Base-by-base conservation (phyloP, 345 rosid species). In the Punica granatum region DNA sequence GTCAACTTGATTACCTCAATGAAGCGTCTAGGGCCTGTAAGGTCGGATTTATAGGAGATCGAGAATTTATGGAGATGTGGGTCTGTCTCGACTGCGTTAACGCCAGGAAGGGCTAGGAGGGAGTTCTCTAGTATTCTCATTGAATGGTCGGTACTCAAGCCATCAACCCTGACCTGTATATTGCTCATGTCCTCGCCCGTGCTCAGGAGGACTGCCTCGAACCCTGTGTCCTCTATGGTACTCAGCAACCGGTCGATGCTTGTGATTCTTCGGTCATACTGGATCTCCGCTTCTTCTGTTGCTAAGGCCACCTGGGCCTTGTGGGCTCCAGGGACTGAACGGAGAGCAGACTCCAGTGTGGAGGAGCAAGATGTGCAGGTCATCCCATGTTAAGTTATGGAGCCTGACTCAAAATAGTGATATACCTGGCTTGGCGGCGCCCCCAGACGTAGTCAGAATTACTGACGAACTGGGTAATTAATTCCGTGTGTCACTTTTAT, bases 351-450 rank as follows among this genome's bases (percentile, higher is more conserved):
- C 75, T 93, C 98, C 8, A 86, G 74, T 6, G 94, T 80, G 51
- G 94, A 72, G 42, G 92, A 87, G 78, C 97, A 93, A 4, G 96
- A 78, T 21, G 94, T 80, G 79, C 98, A 89, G n/a, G 92, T 86
- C 97, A 93, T 93, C 75, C 98, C 94, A 16, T 72, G n/a, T n/a
- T n/a, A n/a, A n/a, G n/a, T n/a, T n/a, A n/a, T n/a, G n/a, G n/a
- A n/a, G n/a, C n/a, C n/a, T n/a, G n/a, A n/a, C n/a, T n/a, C n/a
- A n/a, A n/a, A n/a, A n/a, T n/a, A n/a, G n/a, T n/a, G n/a, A n/a
- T n/a, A n/a, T n/a, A n/a, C n/a, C n/a, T n/a, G n/a, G n/a, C n/a
- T n/a, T n/a, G n/a, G n/a, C n/a, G n/a, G n/a, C n/a, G n/a, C n/a
- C n/a, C n/a, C n/a, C n/a, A n/a, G n/a, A n/a, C n/a, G n/a, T n/a